Evolutionary conservation across 2,329 filamentous ascomycete genomes (phyloP).

Genomic region (Claviceps sp.): DNA sequence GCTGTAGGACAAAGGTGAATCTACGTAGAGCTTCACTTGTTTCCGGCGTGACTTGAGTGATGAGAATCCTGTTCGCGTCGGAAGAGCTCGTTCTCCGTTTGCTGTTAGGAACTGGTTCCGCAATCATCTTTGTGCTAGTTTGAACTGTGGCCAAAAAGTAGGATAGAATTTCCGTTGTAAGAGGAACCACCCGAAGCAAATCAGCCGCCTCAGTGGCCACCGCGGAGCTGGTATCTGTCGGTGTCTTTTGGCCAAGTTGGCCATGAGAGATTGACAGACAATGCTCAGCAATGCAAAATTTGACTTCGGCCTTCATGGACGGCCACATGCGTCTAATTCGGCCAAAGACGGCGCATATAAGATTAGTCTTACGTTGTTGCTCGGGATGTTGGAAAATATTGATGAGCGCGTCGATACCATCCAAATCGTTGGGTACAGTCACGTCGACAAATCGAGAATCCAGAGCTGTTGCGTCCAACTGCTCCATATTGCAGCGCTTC

Average conservation of each 20-base stretch:
- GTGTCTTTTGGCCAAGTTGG: constrained; percentile 10
- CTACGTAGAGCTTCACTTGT: constrained; percentile 56
- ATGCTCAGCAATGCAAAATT: constrained; percentile 44
- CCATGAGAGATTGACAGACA: constrained; percentile 49
- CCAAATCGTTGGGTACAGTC: constrained; percentile 38
- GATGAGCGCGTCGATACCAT: constrained; percentile 39
- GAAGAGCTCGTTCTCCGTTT: constrained; percentile 65
- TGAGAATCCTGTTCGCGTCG: constrained; percentile 47
- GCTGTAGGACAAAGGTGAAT: constrained; percentile 75
- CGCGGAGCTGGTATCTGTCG: constrained; percentile 19
- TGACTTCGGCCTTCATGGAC: constrained; percentile 50
- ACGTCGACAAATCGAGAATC: constrained; percentile 35
- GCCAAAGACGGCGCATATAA: constrained; percentile 52
- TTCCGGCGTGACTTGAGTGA: constrained; percentile 49
- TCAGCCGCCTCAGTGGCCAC: constrained; percentile 52
- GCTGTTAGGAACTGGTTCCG: constrained; percentile 62
- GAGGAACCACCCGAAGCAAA: constrained; percentile 56
- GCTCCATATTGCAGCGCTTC: constrained; percentile 25
- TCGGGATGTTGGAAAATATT: constrained; percentile 29
- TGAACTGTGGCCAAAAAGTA: constrained; percentile 64
- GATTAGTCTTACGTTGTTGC: constrained; percentile 27
- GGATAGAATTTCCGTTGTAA: constrained; percentile 59
- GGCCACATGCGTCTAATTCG: constrained; percentile 62
- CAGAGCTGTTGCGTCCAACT: constrained; percentile 27
- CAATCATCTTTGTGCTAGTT: constrained; percentile 57